A percentile compares a stretch with the other conserved stretches of the same genome.
These are phyloP conservation scores for Colletotrichum godetiae DNA, from an alignment of 2,329 filamentous ascomycete species.

Conservation along the genomic window DNA sequence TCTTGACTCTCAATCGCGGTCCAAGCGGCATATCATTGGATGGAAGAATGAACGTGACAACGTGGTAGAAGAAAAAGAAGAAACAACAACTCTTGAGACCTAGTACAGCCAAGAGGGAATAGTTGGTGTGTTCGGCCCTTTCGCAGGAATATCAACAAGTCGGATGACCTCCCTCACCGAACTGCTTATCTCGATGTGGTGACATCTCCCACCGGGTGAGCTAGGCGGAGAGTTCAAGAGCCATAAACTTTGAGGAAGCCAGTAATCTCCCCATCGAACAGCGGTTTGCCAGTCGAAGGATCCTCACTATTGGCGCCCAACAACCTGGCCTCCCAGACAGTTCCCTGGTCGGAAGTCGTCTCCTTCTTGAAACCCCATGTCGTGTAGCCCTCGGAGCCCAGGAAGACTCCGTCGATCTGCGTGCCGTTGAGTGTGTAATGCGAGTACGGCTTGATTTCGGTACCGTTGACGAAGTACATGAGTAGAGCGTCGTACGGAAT, in stretches of 20 bases:
- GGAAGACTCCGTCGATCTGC: constrained; percentile 7
- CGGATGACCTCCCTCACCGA: not conserved
- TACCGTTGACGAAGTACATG: constrained; percentile 14
- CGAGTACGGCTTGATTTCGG: constrained; percentile 1
- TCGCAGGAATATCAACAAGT: not conserved
- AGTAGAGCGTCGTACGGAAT: constrained; percentile 19
- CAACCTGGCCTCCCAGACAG: constrained; percentile 6
- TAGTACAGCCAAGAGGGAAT: not conserved
- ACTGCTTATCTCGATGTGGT: not conserved
- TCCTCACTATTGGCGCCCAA: not conserved
- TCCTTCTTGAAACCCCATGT: constrained; percentile 8
- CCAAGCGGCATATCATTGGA: not conserved
- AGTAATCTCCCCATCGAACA: constrained; percentile 17
- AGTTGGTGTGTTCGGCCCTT: not conserved
- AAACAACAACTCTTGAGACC: not conserved
- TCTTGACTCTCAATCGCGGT: not conserved
- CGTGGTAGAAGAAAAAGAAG: not conserved
- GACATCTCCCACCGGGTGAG: not conserved
- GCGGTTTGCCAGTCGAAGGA: constrained; percentile 1
- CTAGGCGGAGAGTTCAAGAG: not conserved
- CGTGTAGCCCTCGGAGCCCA: constrained; percentile 8
- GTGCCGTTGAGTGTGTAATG: constrained; percentile 3
- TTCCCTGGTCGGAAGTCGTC: not conserved
- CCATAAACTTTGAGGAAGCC: constrained; percentile 14
- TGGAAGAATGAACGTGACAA: not conserved